Evolutionary conservation across 202 grass and related monocot species (phyloP).

Genomic region (Eragrostis tef): DNA sequence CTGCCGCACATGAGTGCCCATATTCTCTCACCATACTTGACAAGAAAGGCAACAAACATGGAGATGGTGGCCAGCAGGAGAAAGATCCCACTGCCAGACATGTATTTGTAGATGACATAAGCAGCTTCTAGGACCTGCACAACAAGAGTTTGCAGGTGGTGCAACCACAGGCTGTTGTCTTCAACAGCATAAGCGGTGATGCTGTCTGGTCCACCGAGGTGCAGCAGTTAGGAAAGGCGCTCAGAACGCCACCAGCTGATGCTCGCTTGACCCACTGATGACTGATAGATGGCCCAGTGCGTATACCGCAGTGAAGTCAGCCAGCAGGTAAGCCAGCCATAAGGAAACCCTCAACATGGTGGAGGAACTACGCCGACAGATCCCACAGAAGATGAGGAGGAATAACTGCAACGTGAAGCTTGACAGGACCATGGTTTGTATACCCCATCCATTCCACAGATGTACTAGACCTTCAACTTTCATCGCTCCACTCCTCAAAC

Average conservation of each 20-base stretch:
- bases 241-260: slow-evolving; percentile 53
- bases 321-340: slow-evolving; percentile 54
- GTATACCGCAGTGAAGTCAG: slow-evolving; percentile 53
- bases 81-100: not conserved
- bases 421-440: slow-evolving; percentile 44
- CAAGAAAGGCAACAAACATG: slow-evolving; percentile 48
- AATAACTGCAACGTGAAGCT: slow-evolving; percentile 60
- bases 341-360: slow-evolving; percentile 13
- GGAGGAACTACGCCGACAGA: slow-evolving; percentile 30
- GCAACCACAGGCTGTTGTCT: slow-evolving; percentile 57
- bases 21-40: slow-evolving; percentile 56
- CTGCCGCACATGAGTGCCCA: slow-evolving; percentile 49
- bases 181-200: slow-evolving; percentile 52
- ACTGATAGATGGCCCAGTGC: slow-evolving; percentile 51
- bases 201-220: slow-evolving; percentile 57
- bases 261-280: not conserved
- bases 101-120: slow-evolving; percentile 44
- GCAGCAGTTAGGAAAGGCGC: slow-evolving; percentile 54
- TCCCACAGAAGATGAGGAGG: slow-evolving; percentile 35
- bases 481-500: slow-evolving; percentile 12
- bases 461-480: slow-evolving; percentile 6
- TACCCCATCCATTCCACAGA: slow-evolving; percentile 39
- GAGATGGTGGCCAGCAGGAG: slow-evolving; percentile 27
- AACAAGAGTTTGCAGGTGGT: slow-evolving; percentile 45
- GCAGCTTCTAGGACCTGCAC: slow-evolving; percentile 45